Percentiles rank a stretch among this genome's conserved stretches.
phyloP scores from a whole-genome alignment of 768 basidiomycete genomes.

The Suillus americanus region DNA sequence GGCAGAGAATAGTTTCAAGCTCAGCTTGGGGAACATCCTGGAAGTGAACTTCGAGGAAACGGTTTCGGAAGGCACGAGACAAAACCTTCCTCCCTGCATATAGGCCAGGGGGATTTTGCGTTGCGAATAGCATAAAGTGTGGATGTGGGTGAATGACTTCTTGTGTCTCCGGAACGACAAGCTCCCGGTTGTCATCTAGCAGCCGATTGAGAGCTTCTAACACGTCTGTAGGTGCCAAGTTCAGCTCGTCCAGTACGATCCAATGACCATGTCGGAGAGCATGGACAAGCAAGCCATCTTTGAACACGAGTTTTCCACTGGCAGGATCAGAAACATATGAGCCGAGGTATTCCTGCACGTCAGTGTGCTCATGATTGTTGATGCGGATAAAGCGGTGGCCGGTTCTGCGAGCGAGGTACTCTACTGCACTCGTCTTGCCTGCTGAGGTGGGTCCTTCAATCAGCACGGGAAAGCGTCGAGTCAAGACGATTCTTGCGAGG shows the following conservation, averaged over 20 bases:
- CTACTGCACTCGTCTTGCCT: slow-evolving; percentile 96
- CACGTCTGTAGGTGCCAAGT: slow-evolving; percentile 96
- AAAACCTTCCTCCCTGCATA: slow-evolving; percentile 94
- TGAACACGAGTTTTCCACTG: slow-evolving; percentile 93
- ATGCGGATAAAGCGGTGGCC: slow-evolving; percentile 97
- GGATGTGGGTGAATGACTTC: slow-evolving; percentile 93
- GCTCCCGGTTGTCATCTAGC: slow-evolving; percentile 95
- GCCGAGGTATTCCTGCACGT: slow-evolving; percentile 98
- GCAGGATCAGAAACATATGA: slow-evolving; percentile 91
- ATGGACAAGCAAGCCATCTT: slow-evolving; percentile 90
- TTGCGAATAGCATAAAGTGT: slow-evolving; percentile 97
- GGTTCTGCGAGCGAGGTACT: slow-evolving; percentile 89
- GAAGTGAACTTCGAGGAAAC: slow-evolving; percentile 97
- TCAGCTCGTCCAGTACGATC: slow-evolving; percentile 98
- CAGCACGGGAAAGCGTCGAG: slow-evolving; percentile 87
- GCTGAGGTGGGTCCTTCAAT: slow-evolving; percentile 98
- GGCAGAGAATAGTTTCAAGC: slow-evolving; percentile 90
- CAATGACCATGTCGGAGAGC: slow-evolving; percentile 91
- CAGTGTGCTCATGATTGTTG: slow-evolving; percentile 99
- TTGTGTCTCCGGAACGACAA: slow-evolving; percentile 93
- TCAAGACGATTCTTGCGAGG: slow-evolving; percentile 88
- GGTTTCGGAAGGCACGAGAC: slow-evolving; percentile 94
- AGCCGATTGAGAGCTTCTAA: slow-evolving; percentile 95
- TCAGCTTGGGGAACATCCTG: slow-evolving; percentile 95
- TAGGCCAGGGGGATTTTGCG: slow-evolving; percentile 95